Conservation (phyloP, 208 protist genomes). For the Entamoeba dispar region DNA sequence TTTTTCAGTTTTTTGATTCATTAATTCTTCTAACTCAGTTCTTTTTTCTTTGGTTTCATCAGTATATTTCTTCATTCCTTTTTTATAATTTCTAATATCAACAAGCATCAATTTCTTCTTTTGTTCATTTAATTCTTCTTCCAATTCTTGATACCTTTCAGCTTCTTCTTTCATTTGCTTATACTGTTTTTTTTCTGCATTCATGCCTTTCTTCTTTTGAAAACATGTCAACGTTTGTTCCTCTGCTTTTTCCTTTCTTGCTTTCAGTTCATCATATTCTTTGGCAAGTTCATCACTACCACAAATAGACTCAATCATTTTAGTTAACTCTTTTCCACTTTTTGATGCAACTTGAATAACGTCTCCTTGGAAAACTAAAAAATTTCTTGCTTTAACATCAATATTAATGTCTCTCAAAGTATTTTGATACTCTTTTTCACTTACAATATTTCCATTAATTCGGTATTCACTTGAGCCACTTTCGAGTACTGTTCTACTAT, state of each 20-base stretch:
- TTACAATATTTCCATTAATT: conserved; percentile 52
- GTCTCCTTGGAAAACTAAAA: conserved; percentile 73
- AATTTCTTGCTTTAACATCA: conserved; percentile 62
- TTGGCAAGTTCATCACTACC: conserved; percentile 56
- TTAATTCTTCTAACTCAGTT: background rate
- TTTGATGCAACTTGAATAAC: conserved; percentile 74
- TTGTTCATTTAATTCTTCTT: background rate
- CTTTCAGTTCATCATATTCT: conserved; percentile 63
- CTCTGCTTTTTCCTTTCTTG: conserved; percentile 47
- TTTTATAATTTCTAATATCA: background rate
- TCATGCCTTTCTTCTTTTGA: conserved; percentile 55
- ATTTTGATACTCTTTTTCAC: conserved; percentile 52
- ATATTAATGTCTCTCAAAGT: conserved; percentile 52
- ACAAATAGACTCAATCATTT: conserved; percentile 70
- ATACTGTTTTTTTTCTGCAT: conserved; percentile 66
- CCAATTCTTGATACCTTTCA: conserved; percentile 30
- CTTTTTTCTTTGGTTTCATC: background rate
- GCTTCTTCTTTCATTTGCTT: conserved; percentile 76
- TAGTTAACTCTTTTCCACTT: conserved; percentile 65
- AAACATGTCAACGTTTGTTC: conserved; percentile 29
- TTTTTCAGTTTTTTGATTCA: background rate
- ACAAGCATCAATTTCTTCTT: background rate
- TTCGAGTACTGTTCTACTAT: conserved; percentile 29
- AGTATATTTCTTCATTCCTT: background rate
- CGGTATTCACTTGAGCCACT: conserved; percentile 42